Evolutionary conservation across 345 rosid genomes (phyloP).

Genomic region (Camelina hispida): DNA sequence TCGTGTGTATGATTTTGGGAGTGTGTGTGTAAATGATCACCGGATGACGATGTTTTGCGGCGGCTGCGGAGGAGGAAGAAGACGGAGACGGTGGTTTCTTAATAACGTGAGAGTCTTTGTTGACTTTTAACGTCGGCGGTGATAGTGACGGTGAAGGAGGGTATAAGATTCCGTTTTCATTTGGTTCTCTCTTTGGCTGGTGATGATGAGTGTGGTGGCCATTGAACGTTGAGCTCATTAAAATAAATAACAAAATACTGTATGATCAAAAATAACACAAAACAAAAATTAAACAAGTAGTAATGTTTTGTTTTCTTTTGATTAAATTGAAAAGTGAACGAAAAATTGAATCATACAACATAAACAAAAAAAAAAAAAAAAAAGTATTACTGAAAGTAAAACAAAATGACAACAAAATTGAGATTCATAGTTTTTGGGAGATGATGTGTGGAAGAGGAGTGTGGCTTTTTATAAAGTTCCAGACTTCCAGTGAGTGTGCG

Average conservation of each 20-base stretch:
- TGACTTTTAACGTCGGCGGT: slow-evolving; percentile 39
- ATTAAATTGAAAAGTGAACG: neutral
- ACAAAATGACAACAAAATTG: slow-evolving; percentile 17
- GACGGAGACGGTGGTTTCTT: slow-evolving; percentile 53
- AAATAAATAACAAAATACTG: neutral
- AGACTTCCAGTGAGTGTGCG: neutral
- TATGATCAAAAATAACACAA: neutral
- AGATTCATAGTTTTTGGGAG: neutral
- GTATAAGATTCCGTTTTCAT: slow-evolving; percentile 29
- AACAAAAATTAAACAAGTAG: neutral
- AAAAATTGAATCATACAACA: neutral
- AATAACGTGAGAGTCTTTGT: slow-evolving; percentile 62
- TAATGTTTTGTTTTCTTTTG: neutral
- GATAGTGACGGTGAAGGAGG: slow-evolving; percentile 40
- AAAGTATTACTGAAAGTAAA: slow-evolving; percentile 10
- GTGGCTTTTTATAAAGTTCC: slow-evolving; percentile 22
- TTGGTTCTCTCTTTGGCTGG: slow-evolving; percentile 33
- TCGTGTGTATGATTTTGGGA: slow-evolving; percentile 85
- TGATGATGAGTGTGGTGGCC: slow-evolving; percentile 22
- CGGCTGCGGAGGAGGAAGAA: slow-evolving; percentile 42
- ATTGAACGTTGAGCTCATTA: slow-evolving; percentile 38
- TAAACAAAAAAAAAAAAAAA: neutral
- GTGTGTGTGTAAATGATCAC: slow-evolving; percentile 96
- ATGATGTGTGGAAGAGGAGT: neutral
- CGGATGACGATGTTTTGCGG: slow-evolving; percentile 65